Conservation (phyloP, 768 basidiomycete genomes). For the Suillus tomentosus region DNA sequence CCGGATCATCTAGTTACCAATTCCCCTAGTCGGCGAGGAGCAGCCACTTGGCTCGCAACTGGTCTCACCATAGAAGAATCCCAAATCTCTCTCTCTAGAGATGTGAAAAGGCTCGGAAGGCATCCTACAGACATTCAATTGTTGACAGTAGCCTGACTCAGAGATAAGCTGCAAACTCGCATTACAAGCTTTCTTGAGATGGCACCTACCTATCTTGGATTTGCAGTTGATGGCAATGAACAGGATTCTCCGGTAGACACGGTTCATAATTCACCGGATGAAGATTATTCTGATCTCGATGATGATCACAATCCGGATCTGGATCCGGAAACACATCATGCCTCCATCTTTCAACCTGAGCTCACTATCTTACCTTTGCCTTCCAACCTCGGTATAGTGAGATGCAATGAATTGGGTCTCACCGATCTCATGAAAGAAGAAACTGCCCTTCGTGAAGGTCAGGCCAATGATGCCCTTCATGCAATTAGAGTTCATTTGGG, state of each 20-base stretch:
- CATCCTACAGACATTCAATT: too few relatives aligned
- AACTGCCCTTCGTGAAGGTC: constrained; percentile 9
- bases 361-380: constrained; percentile 4
- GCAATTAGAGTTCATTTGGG: constrained; percentile 9
- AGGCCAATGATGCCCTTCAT: constrained; percentile 23
- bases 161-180: too few relatives aligned
- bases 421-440: constrained; percentile 11
- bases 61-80: too few relatives aligned
- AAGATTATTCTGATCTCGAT: background rate
- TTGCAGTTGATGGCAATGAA: background rate
- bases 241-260: background rate
- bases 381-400: background rate
- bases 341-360: background rate
- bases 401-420: background rate
- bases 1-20: too few relatives aligned
- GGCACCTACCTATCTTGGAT: background rate
- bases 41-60: too few relatives aligned
- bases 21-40: too few relatives aligned
- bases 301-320: background rate
- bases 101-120: too few relatives aligned
- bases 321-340: background rate
- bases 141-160: too few relatives aligned
- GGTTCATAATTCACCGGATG: background rate
- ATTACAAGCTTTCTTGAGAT: background rate
- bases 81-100: too few relatives aligned